Evolutionary conservation across 2,329 filamentous ascomycete genomes (phyloP).

Genomic region (Grosmannia huntii): DNA sequence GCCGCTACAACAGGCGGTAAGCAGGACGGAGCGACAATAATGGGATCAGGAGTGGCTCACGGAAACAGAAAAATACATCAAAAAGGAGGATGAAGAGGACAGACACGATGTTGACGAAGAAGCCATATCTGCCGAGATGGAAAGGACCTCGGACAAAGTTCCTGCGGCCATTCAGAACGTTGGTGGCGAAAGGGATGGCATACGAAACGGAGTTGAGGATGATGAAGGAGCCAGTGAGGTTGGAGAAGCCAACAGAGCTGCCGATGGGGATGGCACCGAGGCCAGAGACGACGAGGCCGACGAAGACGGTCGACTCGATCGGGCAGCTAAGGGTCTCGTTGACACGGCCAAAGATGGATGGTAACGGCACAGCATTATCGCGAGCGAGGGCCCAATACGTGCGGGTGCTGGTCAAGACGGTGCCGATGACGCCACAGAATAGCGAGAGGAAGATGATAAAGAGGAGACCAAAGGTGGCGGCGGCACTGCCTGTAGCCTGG

Average conservation of each 20-base stretch:
- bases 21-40: not conserved
- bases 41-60: conserved; percentile 22
- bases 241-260: conserved; percentile 39
- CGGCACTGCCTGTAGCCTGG: conserved; percentile 36
- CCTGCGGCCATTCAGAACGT: conserved; percentile 36
- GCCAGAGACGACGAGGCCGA: conserved; percentile 34
- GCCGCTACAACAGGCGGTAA: conserved; percentile 19
- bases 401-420: conserved; percentile 33
- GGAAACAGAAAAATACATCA: conserved; percentile 47
- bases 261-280: conserved; percentile 45
- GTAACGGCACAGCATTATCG: conserved; percentile 48
- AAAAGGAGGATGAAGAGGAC: conserved; percentile 43
- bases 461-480: conserved; percentile 18
- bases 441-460: conserved; percentile 30
- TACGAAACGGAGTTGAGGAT: conserved; percentile 43
- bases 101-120: conserved; percentile 32
- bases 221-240: conserved; percentile 45
- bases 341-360: conserved; percentile 37
- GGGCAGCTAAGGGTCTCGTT: conserved; percentile 43
- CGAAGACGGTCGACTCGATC: conserved; percentile 43
- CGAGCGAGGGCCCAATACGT: conserved; percentile 38
- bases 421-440: conserved; percentile 34
- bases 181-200: conserved; percentile 33
- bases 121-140: conserved; percentile 37
- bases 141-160: conserved; percentile 40